Evolutionary conservation across 2,329 filamentous ascomycete species (phyloP), one percentile per base, ranked within the genome.

Genomic region (Aspergillus spinulosporus): DNA sequence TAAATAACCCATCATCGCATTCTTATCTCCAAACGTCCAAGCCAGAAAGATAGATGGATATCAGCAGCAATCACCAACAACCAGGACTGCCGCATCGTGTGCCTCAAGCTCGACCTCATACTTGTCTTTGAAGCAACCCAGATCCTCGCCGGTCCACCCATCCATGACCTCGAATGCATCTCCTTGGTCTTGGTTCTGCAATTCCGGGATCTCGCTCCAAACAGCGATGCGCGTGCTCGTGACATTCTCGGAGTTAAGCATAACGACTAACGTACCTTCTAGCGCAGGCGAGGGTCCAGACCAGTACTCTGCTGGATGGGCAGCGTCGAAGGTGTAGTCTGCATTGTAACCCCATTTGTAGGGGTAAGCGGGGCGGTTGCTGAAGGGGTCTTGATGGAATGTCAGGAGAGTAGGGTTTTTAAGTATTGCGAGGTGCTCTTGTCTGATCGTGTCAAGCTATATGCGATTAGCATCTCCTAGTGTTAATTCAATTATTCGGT

Each of bases 331-430:
- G 2, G 71, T 73, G 60, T 66, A 68, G 59, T 73, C 68, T 2
- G 63, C 50, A 36, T 70, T 73, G 36, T 71, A 72, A 9, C 70
- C 71, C 66, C 68, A 69, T 62, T 74, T 70, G 44, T 75, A 72
- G 0, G 80, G 80, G 61, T 66, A 69, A 0, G 78, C 78, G 2
- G 79, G 71, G 2, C 62, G 66, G 1, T 78, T 79, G 14, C 73
- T 61, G 2, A 71, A 61, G 0, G 71, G 66, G 54, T 82, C 80
- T 62, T 83, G 80, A 62, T 80, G 78, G 66, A 82, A 75, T 5
- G 65, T 59, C 3, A 76, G 58, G 0, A 76, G 63, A n/a, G 68
- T 62, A 28, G 62, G 53, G 56, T 82, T 82, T 12, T 71, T 70
- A 1, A 82, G 64, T 8, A 82, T 74, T 0, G 68, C 63, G 5